A percentile compares a stretch with the other conserved stretches of the same genome.
These are phyloP conservation scores for Diutina pseudorugosa DNA, from an alignment of 1,139 yeast genomes.

Conservation along the genomic window DNA sequence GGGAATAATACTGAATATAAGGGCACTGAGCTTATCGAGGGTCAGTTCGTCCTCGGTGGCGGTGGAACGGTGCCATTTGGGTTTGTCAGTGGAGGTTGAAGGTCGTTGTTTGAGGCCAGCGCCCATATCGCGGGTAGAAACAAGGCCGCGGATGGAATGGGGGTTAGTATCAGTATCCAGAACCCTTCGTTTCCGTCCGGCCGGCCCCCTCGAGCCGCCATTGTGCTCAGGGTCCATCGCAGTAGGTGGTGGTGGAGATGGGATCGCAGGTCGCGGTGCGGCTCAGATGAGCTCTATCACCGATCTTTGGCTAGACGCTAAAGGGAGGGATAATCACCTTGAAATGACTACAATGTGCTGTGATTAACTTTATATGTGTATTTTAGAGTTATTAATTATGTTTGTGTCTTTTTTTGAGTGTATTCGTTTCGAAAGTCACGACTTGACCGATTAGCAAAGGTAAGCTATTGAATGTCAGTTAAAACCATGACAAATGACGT, in stretches of 20 bases:
- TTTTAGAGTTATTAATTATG: too few species aligned
- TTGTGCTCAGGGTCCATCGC: background rate
- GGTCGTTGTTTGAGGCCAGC: background rate
- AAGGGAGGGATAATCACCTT: too few species aligned
- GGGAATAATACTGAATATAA: background rate
- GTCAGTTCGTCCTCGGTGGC: conserved; percentile 3
- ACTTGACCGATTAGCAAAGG: too few species aligned
- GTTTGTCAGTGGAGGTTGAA: background rate
- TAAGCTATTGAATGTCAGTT: too few species aligned
- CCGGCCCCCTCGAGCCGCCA: background rate
- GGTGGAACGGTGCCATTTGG: background rate
- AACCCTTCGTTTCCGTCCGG: background rate
- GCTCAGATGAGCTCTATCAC: background rate
- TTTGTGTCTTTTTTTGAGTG: too few species aligned
- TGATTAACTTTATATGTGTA: too few species aligned
- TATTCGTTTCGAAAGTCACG: too few species aligned
- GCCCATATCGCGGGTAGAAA: background rate
- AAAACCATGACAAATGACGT: too few species aligned
- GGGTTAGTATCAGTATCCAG: conserved; percentile 2
- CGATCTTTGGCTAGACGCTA: too few species aligned
- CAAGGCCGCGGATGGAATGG: background rate
- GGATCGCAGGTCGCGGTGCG: background rate
- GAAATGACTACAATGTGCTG: too few species aligned
- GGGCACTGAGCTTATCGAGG: background rate
- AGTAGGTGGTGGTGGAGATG: background rate